Evolutionary conservation across 306 rosid species (phyloP).

Genomic region (Hippophae tibetana): DNA sequence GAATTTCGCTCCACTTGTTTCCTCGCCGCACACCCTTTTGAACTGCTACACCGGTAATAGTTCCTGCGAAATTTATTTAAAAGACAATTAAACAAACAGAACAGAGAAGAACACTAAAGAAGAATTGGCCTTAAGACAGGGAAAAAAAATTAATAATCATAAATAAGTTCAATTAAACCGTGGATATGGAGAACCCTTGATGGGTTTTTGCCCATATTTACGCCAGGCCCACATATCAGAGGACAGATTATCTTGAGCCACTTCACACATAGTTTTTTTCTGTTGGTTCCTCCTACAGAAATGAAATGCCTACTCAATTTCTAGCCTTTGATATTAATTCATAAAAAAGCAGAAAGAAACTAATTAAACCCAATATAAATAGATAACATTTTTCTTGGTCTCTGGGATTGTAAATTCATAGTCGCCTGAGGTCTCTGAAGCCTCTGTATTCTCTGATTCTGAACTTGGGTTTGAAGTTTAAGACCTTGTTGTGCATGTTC

Average conservation of each 20-base stretch:
- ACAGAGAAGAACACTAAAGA: background rate
- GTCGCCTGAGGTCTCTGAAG: slow-evolving; percentile 12
- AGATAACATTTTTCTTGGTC: slow-evolving; percentile 40
- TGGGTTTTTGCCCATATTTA: slow-evolving; percentile 71
- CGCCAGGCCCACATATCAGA: slow-evolving; percentile 85
- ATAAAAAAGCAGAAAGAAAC: background rate
- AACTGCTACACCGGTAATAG: slow-evolving; percentile 74
- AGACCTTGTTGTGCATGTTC: slow-evolving; percentile 11
- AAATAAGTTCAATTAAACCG: slow-evolving; percentile 29
- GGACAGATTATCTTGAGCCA: slow-evolving; percentile 44
- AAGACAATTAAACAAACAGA: background rate
- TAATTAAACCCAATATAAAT: background rate
- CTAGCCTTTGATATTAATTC: background rate
- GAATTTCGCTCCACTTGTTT: slow-evolving; percentile 69
- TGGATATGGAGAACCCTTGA: slow-evolving; percentile 75
- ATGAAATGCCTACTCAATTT: background rate
- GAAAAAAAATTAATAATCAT: slow-evolving; percentile 4
- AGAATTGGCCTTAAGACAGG: background rate
- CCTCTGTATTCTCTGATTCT: slow-evolving; percentile 7
- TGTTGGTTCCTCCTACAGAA: slow-evolving; percentile 42
- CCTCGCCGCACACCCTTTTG: slow-evolving; percentile 60
- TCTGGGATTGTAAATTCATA: slow-evolving; percentile 15
- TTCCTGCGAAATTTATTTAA: slow-evolving; percentile 25
- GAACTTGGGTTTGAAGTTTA: slow-evolving; percentile 11
- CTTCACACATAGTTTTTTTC: slow-evolving; percentile 39